Evolutionary conservation across 2,329 filamentous ascomycete genomes (phyloP).

Genomic region (Botryotinia calthae): DNA sequence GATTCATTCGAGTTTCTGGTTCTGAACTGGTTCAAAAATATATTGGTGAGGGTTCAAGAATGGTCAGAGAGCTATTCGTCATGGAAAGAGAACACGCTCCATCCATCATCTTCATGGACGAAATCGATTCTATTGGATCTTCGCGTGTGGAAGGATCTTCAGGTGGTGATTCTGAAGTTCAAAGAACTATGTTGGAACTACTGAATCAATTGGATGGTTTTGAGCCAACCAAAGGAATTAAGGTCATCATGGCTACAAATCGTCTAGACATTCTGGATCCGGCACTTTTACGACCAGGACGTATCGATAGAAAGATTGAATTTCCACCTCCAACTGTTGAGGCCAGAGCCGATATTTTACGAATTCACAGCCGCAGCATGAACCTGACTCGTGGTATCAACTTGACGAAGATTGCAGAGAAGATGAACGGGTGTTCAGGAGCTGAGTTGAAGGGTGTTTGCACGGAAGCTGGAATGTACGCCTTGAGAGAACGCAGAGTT

Average conservation of each 20-base stretch:
- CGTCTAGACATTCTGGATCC: conserved; percentile 96
- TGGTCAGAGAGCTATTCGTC: conserved; percentile 98
- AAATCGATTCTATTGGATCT: conserved; percentile 98
- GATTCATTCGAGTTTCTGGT: conserved; percentile 95
- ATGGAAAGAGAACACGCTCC: conserved; percentile 98
- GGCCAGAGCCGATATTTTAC: conserved; percentile 92
- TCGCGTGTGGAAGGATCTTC: conserved; percentile 94
- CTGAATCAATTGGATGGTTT: conserved; percentile 98
- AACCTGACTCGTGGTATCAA: conserved; percentile 97
- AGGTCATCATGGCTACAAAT: conserved; percentile 99
- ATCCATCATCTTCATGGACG: conserved; percentile 99
- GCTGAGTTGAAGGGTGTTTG: conserved; percentile 98
- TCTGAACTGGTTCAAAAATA: conserved; percentile 98
- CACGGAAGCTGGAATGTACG: conserved; percentile 98
- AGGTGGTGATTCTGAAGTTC: conserved; percentile 94
- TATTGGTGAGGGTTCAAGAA: conserved; percentile 94
- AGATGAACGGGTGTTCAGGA: conserved; percentile 99
- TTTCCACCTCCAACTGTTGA: conserved; percentile 97
- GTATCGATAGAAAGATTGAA: conserved; percentile 98
- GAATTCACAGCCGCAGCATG: conserved; percentile 98
- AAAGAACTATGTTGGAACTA: conserved; percentile 97
- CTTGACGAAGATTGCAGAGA: conserved; percentile 96
- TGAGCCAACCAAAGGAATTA: conserved; percentile 99
- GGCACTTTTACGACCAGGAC: conserved; percentile 88
- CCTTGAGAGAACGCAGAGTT: conserved; percentile 88